Evolutionary conservation across 176 grass and related monocot species (phyloP).

Genomic region (Carex myosuroides): DNA sequence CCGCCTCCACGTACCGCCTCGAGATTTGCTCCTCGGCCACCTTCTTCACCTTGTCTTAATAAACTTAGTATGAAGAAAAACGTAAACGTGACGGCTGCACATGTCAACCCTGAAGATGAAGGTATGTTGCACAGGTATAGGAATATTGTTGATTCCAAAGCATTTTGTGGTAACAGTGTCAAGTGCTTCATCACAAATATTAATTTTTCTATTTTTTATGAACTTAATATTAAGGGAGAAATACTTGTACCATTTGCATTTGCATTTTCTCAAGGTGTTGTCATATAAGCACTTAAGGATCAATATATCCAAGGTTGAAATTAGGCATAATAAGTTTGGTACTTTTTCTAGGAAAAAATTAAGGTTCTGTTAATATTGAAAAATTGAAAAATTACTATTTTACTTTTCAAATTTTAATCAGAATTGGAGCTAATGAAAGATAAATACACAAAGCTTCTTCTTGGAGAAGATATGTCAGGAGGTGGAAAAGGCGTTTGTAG

Average conservation of each 20-base stretch:
- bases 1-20: neutral
- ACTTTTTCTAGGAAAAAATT: neutral
- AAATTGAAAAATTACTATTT: neutral
- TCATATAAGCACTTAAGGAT: no score
- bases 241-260: neutral
- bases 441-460: slow-evolving; percentile 87
- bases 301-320: neutral
- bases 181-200: neutral
- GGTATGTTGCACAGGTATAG: slow-evolving; percentile 16
- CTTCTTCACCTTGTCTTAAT: slow-evolving; percentile 26
- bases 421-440: slow-evolving; percentile 95
- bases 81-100: neutral
- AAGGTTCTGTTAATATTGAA: neutral
- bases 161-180: neutral
- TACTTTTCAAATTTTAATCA: slow-evolving; percentile 20
- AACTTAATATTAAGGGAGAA: neutral
- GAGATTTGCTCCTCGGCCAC: slow-evolving; percentile 11
- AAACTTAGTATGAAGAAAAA: slow-evolving; percentile 24
- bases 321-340: neutral
- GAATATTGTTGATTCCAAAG: neutral
- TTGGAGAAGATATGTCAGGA: slow-evolving; percentile 96
- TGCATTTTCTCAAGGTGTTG: neutral
- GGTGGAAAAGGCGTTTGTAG: slow-evolving; percentile 79
- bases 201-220: neutral
- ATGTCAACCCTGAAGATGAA: slow-evolving; percentile 9